phyloP scores from a whole-genome alignment of 306 rosid species.

The Castanea sativa region DNA sequence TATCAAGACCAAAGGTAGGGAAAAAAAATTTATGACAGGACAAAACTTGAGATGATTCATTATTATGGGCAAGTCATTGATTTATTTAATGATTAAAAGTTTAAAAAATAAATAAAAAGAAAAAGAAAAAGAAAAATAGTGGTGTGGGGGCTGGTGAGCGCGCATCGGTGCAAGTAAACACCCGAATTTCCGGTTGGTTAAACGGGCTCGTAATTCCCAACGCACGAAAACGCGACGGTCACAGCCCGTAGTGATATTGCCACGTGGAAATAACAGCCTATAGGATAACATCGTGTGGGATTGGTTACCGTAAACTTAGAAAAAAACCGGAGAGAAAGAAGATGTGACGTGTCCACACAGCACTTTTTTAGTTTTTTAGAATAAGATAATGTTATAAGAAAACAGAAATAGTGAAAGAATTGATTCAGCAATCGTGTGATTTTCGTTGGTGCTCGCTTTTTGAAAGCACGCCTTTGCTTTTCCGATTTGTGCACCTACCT shows the following conservation, averaged over 20 bases:
- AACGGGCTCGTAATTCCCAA: constrained; percentile 23
- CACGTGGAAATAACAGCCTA: neutral
- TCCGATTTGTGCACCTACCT: neutral
- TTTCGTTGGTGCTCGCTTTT: neutral
- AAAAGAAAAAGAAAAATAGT: neutral
- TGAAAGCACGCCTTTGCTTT: constrained; percentile 1
- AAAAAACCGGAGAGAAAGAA: neutral
- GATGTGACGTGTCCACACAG: neutral
- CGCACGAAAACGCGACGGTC: neutral
- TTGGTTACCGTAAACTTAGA: no score
- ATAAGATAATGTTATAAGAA: neutral
- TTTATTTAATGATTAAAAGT: neutral
- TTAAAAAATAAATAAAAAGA: neutral
- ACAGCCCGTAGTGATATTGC: neutral
- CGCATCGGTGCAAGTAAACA: constrained; percentile 32
- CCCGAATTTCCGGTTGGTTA: constrained; percentile 39
- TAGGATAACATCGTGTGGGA: neutral
- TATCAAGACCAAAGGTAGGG: no score
- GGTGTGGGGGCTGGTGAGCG: constrained; percentile 17
- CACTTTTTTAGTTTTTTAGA: neutral
- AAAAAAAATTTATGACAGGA: no score
- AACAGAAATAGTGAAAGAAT: neutral
- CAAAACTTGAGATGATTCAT: no score
- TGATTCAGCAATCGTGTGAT: neutral
- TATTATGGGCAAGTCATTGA: no score